phyloP scores from a whole-genome alignment of 257 asterid genomes.

The Verbascum thapsus region DNA sequence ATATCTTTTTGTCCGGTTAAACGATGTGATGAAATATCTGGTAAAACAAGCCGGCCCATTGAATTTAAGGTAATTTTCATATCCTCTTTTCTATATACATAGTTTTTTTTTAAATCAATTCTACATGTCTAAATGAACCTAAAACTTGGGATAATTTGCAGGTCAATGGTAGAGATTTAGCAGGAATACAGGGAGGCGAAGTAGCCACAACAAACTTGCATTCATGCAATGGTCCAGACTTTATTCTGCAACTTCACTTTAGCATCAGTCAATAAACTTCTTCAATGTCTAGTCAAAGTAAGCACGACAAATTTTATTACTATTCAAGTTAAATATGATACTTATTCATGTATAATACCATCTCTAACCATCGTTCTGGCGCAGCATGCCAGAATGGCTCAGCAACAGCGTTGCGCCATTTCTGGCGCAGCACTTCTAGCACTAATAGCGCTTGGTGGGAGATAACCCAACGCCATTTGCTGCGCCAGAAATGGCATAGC shows the following conservation, averaged over 20 bases:
- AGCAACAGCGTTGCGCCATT: too few relatives aligned
- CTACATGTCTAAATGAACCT: background rate
- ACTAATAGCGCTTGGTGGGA: too few relatives aligned
- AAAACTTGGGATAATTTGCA: slow-evolving; percentile 31
- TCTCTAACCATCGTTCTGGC: too few relatives aligned
- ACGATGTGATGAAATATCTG: slow-evolving; percentile 73
- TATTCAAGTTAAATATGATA: background rate
- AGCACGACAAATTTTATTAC: slow-evolving; percentile 24
- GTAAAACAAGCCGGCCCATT: slow-evolving; percentile 58
- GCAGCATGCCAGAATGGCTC: too few relatives aligned
- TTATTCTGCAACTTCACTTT: slow-evolving; percentile 52
- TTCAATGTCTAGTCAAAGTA: slow-evolving; percentile 41
- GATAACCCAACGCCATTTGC: too few relatives aligned
- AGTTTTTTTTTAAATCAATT: slow-evolving; percentile 4
- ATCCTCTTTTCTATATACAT: slow-evolving; percentile 4
- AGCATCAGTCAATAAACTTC: slow-evolving; percentile 30
- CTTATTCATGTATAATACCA: slow-evolving; percentile 8
- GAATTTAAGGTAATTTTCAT: slow-evolving; percentile 60
- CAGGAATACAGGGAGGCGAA: slow-evolving; percentile 62
- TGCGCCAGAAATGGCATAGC: too few relatives aligned
- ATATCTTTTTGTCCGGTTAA: slow-evolving; percentile 20
- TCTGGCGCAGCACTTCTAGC: too few relatives aligned
- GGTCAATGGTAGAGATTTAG: slow-evolving; percentile 70
- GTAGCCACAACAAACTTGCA: slow-evolving; percentile 61
- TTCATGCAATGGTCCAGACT: slow-evolving; percentile 67